Evolutionary conservation across 352 stramenopile species (phyloP), one percentile per base, ranked within the genome.

Genomic region (Nothophytophthora sp.): DNA sequence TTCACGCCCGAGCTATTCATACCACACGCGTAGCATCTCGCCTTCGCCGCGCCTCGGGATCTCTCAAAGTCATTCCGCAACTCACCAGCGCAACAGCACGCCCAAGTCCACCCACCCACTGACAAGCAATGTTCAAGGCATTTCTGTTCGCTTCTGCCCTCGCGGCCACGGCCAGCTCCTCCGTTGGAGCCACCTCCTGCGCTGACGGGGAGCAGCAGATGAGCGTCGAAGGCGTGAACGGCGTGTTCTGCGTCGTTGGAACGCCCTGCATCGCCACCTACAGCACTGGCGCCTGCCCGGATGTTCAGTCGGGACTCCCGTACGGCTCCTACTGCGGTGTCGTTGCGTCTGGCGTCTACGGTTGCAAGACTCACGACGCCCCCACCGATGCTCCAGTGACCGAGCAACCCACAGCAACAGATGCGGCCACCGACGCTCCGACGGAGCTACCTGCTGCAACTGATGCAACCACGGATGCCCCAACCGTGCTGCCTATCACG

Each of bases 321-420:
- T 55, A 60, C 35, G 62, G 63, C 30, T 77, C 67, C 7, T 71
- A 72, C 63, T 73, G 67, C 37, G 60, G 63, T 6, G 16, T 66
- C 16, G 67, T 73, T n/a, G 53, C 47, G 30, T 67, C 61, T 7
- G 57, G 61, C 0, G 66, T 76, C 5, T 76, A 67, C 35, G 63
- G 67, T 8, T 77, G 67, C 63, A 70, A 73, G 41, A 43, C 38
- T 0, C 34, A 47, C 29, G n/a, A n/a, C n/a, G n/a, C n/a, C n/a
- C n/a, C n/a, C n/a, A n/a, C n/a, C n/a, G n/a, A n/a, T n/a, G n/a
- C n/a, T n/a, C n/a, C n/a, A n/a, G n/a, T n/a, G n/a, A n/a, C n/a
- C n/a, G n/a, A n/a, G n/a, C n/a, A n/a, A n/a, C n/a, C n/a, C n/a
- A n/a, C n/a, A n/a, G n/a, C n/a, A n/a, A n/a, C n/a, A n/a, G n/a